phyloP scores from a whole-genome alignment of 1,139 yeast genomes.

The Diutina siamensis region DNA sequence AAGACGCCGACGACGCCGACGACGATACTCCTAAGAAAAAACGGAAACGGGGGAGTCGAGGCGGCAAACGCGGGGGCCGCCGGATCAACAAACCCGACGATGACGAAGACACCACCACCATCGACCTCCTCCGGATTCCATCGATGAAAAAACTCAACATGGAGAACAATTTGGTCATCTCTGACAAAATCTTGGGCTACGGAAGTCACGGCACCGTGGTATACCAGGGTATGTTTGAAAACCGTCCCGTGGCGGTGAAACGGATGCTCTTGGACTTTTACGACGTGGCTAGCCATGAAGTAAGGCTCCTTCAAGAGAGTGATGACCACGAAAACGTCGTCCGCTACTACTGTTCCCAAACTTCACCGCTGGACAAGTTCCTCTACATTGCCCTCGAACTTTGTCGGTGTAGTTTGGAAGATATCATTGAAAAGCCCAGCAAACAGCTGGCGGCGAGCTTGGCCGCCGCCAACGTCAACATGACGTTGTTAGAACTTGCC shows the following conservation, averaged over 20 bases:
- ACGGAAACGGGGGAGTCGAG: constrained; percentile 79
- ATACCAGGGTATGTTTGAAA: constrained; percentile 79
- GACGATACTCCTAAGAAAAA: constrained; percentile 16
- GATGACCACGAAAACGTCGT: constrained; percentile 96
- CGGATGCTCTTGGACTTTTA: constrained; percentile 87
- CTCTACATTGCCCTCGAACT: constrained; percentile 87
- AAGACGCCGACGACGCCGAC: no score
- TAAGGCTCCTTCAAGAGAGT: constrained; percentile 76
- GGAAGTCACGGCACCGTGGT: constrained; percentile 98
- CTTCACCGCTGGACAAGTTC: constrained; percentile 60
- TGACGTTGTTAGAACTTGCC: constrained; percentile 66
- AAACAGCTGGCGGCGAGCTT: neutral
- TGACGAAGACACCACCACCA: constrained; percentile 10
- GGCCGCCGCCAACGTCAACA: constrained; percentile 17
- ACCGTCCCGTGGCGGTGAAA: constrained; percentile 91
- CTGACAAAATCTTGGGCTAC: constrained; percentile 73
- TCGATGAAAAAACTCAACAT: constrained; percentile 24
- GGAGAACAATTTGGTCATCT: constrained; percentile 47
- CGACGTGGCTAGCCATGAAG: constrained; percentile 94
- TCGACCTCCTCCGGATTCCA: constrained; percentile 7
- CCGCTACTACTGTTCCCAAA: constrained; percentile 84
- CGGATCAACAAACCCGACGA: constrained; percentile 27
- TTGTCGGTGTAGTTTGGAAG: constrained; percentile 84
- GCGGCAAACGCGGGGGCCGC: constrained; percentile 49
- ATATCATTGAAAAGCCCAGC: constrained; percentile 49